Percentiles rank a stretch among this genome's conserved stretches.
Conservation (phyloP, 2,329 filamentous ascomycete species). For the Hymenoscyphus infarciens region DNA sequence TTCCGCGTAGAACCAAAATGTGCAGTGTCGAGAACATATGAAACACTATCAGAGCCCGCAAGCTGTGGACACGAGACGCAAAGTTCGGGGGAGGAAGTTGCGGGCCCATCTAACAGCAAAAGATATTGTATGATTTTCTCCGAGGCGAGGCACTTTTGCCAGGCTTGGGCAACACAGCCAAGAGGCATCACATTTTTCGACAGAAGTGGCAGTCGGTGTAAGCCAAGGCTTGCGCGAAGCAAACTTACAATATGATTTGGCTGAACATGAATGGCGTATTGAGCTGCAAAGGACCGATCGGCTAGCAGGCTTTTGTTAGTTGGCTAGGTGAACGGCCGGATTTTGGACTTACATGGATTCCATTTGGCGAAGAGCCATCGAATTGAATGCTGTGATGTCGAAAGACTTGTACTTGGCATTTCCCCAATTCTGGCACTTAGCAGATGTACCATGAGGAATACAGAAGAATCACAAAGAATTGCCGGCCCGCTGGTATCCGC, state of each 20-base stretch:
- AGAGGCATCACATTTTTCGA: slow-evolving; percentile 19
- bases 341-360: slow-evolving; percentile 63
- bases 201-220: slow-evolving; percentile 23
- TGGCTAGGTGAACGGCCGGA: background rate
- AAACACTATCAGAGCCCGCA: slow-evolving; percentile 8
- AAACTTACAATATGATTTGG: slow-evolving; percentile 65
- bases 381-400: slow-evolving; percentile 67
- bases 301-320: slow-evolving; percentile 40
- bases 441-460: slow-evolving; percentile 68
- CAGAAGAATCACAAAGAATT: slow-evolving; percentile 72
- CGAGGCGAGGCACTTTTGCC: slow-evolving; percentile 36
- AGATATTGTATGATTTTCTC: slow-evolving; percentile 51
- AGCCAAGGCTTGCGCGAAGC: slow-evolving; percentile 65
- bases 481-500: slow-evolving; percentile 81
- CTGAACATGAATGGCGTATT: slow-evolving; percentile 59
- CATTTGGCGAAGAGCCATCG: slow-evolving; percentile 81
- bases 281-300: slow-evolving; percentile 64
- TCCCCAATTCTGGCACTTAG: slow-evolving; percentile 63
- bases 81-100: background rate
- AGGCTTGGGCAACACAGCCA: slow-evolving; percentile 33
- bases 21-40: slow-evolving; percentile 25
- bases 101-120: slow-evolving; percentile 44
- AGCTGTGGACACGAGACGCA: slow-evolving; percentile 28
- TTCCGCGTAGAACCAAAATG: slow-evolving; percentile 31
- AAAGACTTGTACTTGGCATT: slow-evolving; percentile 64